Base-by-base conservation (phyloP, 2,329 filamentous ascomycete species). In the Lizonia empirigonia region DNA sequence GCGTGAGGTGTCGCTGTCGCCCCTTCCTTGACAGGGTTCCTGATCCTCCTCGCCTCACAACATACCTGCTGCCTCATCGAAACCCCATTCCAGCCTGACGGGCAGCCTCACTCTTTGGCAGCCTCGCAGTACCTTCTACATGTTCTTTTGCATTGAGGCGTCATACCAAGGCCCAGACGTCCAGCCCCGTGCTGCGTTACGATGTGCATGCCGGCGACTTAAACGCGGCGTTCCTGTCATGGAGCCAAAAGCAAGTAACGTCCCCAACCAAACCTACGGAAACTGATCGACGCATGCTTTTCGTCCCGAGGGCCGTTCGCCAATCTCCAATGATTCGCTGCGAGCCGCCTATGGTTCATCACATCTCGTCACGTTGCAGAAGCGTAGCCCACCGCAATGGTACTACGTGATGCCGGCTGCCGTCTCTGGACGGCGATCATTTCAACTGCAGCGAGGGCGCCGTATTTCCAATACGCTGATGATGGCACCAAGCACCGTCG, bases 201-300 rank as follows among this genome's bases (percentile, higher is more conserved):
- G 10, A n/a, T 33, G 37, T 47, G 42, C 22, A 33, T 38, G 32
- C 42, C 42, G 49, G 42, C 49, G 49, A 46, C 32, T 20, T 46
- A 29, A 36, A 52, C 40, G 41, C 35, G 42, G 42, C 36, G 34
- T 34, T 23, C 13, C 49, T 37, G 32, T 20, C 42, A 41, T 24
- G 18, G n/a, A 24, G 18, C 22, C 18, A 52, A 42, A 52, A 47
- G 42, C 37, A 52, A 44, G 32, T 32, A 30, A 38, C 35, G 35
- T 27, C 29, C 40, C 27, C 48, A 32, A 47, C 49, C 49, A 38
- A 34, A 37, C 33, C 33, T n/a, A 10, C 38, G 49, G 42, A 42
- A 52, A 30, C 37, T 52, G 49, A 52, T 52, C 49, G 49, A 47
- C 49, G 33, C 49, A 52, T 52, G 49, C 49, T 52, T 52, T 52